A percentile compares a stretch with the other conserved stretches of the same genome.
Conservation (phyloP, 2,329 filamentous ascomycete species). For the Fusarium camptoceras region DNA sequence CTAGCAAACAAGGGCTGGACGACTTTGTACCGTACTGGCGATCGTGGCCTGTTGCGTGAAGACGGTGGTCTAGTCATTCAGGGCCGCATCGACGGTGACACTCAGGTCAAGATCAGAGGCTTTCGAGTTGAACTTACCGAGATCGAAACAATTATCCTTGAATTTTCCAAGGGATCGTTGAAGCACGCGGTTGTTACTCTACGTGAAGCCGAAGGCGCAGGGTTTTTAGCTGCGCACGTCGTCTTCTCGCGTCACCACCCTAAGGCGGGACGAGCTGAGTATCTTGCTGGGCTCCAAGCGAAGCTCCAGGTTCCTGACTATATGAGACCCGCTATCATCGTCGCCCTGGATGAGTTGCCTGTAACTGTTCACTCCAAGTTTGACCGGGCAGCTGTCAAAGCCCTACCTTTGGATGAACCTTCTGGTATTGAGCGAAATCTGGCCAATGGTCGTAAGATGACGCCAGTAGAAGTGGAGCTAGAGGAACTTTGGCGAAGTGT, state of each 20-base stretch:
- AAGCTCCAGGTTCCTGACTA: not conserved
- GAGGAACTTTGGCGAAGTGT: not conserved
- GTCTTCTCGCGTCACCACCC: not conserved
- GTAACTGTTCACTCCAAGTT: not conserved
- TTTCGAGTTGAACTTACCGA: slow-evolving; percentile 61
- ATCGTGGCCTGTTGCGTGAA: slow-evolving; percentile 32
- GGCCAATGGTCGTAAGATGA: not conserved
- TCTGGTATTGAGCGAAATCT: not conserved
- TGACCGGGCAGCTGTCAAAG: not conserved
- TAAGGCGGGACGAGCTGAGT: not conserved
- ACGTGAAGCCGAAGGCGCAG: not conserved
- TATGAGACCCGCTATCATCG: not conserved
- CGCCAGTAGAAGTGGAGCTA: not conserved
- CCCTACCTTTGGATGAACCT: not conserved
- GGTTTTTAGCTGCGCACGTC: not conserved
- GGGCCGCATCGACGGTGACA: slow-evolving; percentile 56
- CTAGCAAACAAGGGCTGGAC: no score
- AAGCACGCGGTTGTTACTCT: not conserved
- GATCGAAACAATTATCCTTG: slow-evolving; percentile 10
- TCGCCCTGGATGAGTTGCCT: not conserved
- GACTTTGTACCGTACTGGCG: slow-evolving; percentile 30
- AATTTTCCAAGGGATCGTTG: not conserved
- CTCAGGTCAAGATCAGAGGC: slow-evolving; percentile 60
- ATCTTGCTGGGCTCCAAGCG: not conserved
- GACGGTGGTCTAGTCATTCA: slow-evolving; percentile 52